Evolutionary conservation across 2,329 filamentous ascomycete genomes (phyloP).

Genomic region (Colletotrichum liaoningense): DNA sequence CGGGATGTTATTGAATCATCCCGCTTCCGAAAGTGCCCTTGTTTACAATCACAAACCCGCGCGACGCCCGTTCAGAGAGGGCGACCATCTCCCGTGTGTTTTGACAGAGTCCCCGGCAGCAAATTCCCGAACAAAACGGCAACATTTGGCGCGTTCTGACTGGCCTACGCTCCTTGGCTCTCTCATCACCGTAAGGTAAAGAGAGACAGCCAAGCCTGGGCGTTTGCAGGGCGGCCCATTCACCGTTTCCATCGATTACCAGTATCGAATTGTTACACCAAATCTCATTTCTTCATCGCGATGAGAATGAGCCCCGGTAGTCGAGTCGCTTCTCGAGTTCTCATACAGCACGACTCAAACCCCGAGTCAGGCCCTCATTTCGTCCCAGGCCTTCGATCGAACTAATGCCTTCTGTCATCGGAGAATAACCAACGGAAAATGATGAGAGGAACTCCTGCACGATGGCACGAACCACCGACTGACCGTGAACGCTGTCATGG

Average conservation of each 20-base stretch:
- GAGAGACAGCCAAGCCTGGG: conserved; percentile 3
- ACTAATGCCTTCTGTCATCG: background rate
- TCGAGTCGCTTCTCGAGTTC: background rate
- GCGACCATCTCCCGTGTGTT: background rate
- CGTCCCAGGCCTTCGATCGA: background rate
- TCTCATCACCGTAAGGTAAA: background rate
- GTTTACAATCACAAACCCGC: background rate
- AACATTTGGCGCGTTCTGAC: background rate
- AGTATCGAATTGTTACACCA: background rate
- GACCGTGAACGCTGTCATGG: background rate
- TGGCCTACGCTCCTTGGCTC: background rate
- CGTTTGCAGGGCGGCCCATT: background rate
- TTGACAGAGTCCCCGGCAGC: background rate
- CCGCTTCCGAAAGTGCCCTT: background rate
- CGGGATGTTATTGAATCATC: background rate
- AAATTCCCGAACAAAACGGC: conserved; percentile 8
- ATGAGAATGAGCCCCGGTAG: too few species aligned
- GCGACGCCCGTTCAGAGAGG: too few species aligned
- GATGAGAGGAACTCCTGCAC: background rate
- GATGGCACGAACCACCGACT: background rate
- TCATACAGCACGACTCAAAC: background rate
- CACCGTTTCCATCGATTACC: background rate
- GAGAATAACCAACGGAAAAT: background rate
- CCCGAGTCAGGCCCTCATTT: background rate
- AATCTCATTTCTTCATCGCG: background rate